Percentiles rank a stretch among this genome's conserved stretches.
These are phyloP conservation scores for Myriosclerotinia scirpicola DNA, from an alignment of 2,329 filamentous ascomycete species.

Conservation along the genomic window DNA sequence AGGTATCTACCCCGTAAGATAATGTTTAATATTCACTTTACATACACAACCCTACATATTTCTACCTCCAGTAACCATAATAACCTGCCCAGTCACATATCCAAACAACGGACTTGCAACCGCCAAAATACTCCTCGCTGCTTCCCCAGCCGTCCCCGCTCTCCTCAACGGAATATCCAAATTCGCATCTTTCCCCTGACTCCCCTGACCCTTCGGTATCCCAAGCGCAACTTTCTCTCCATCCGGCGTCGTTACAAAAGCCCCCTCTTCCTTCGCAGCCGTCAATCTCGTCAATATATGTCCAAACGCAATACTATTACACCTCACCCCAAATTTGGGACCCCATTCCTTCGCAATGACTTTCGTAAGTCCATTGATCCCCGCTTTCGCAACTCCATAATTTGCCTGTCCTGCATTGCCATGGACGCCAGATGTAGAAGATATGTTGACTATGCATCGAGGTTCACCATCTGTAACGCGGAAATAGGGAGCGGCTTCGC, in stretches of 20 bases:
- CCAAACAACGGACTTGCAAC: slow-evolving; percentile 79
- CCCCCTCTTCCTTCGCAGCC: slow-evolving; percentile 79
- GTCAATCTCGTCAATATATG: slow-evolving; percentile 79
- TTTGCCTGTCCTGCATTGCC: slow-evolving; percentile 92
- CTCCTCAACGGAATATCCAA: slow-evolving; percentile 77
- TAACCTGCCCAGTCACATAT: slow-evolving; percentile 84
- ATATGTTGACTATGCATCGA: slow-evolving; percentile 80
- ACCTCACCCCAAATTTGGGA: slow-evolving; percentile 74
- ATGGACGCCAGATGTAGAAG: slow-evolving; percentile 75
- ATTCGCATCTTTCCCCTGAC: slow-evolving; percentile 47
- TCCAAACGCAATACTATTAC: slow-evolving; percentile 83
- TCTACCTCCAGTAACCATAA: slow-evolving; percentile 78
- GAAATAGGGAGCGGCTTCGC: slow-evolving; percentile 82
- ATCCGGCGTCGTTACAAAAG: slow-evolving; percentile 72
- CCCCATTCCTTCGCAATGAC: slow-evolving; percentile 94
- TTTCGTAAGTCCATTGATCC: slow-evolving; percentile 79
- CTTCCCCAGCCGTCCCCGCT: slow-evolving; percentile 76
- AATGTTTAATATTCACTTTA: background rate
- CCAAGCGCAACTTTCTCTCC: slow-evolving; percentile 74
- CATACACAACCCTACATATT: slow-evolving; percentile 49
- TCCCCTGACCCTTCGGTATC: slow-evolving; percentile 62
- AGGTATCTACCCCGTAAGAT: too few relatives aligned
- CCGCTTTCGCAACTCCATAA: slow-evolving; percentile 83
- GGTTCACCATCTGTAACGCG: slow-evolving; percentile 80
- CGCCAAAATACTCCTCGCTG: slow-evolving; percentile 73